These are phyloP conservation scores for Monosporascus ibericus DNA, from an alignment of 2,329 filamentous ascomycete genomes.

Conservation along the genomic window DNA sequence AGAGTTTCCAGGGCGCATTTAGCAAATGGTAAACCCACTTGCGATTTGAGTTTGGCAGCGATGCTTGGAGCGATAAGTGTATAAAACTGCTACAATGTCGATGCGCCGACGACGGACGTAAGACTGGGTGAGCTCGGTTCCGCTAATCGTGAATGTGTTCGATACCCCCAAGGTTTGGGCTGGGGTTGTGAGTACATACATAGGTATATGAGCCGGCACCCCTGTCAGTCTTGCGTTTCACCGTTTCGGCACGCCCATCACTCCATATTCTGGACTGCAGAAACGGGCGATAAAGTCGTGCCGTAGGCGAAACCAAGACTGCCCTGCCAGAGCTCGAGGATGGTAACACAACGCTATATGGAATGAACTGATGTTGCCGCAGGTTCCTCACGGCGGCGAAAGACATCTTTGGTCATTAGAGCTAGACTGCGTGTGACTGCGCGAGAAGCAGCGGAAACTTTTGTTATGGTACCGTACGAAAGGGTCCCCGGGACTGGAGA, in stretches of 20 bases:
- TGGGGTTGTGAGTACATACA: conserved; percentile 1
- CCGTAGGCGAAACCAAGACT: not conserved
- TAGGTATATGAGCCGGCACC: conserved; percentile 16
- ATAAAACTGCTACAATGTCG: not conserved
- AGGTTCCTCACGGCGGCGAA: conserved; percentile 11
- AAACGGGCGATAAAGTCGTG: not conserved
- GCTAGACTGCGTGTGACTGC: not conserved
- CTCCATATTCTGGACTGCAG: conserved; percentile 12
- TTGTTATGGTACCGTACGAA: conserved; percentile 10
- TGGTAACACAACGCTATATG: not conserved
- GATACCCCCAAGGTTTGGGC: not conserved
- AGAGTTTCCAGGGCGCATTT: too few species aligned
- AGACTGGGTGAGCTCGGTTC: not conserved
- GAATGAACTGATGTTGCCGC: conserved; percentile 2
- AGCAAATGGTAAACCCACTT: not conserved
- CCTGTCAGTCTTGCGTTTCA: conserved; percentile 23
- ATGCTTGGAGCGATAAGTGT: too few species aligned
- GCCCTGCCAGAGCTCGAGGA: not conserved
- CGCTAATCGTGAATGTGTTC: not conserved
- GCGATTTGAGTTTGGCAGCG: not conserved
- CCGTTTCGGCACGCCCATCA: conserved; percentile 19
- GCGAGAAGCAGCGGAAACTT: conserved; percentile 6
- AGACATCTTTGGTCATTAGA: not conserved
- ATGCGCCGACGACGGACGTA: not conserved
- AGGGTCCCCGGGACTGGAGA: conserved; percentile 11